Evolutionary conservation across 2,329 filamentous ascomycete species (phyloP).

Genomic region (Pestalotiopsis sp.): DNA sequence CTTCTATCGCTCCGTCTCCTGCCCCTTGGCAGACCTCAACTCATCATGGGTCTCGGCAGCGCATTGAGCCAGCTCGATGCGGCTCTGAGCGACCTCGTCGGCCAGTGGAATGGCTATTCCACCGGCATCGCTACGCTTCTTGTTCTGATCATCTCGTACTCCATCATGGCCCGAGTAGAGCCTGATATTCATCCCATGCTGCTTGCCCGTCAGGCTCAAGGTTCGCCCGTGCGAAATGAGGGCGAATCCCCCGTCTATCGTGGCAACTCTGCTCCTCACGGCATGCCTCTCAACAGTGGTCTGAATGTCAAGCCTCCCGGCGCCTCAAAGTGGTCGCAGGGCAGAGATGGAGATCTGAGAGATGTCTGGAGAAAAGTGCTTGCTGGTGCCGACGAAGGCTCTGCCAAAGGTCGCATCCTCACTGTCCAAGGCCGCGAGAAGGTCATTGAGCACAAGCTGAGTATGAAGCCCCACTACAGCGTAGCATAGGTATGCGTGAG

Average conservation of each 20-base stretch:
- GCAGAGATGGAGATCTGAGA: conserved; percentile 84
- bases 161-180: conserved; percentile 70
- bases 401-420: conserved; percentile 69
- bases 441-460: conserved; percentile 68
- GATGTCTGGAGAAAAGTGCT: conserved; percentile 84
- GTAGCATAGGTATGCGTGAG: neutral
- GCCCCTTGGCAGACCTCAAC: neutral
- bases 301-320: conserved; percentile 80
- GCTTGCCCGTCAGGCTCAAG: conserved; percentile 78
- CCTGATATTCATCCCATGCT: conserved; percentile 92
- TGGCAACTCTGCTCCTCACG: conserved; percentile 81
- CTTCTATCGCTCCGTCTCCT: conserved; percentile 8
- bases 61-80: conserved; percentile 70
- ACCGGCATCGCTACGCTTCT: conserved; percentile 70
- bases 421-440: conserved; percentile 78
- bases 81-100: conserved; percentile 66
- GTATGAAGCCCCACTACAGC: neutral
- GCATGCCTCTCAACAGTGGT: conserved; percentile 75
- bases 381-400: conserved; percentile 65
- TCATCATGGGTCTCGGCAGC: conserved; percentile 44
- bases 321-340: conserved; percentile 78
- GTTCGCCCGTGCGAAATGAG: conserved; percentile 76
- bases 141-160: conserved; percentile 67
- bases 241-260: conserved; percentile 86
- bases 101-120: conserved; percentile 81